Percentiles rank a stretch among this genome's conserved stretches.
phyloP scores from a whole-genome alignment of 129 eudicot genomes.

The Deinandra increscens region DNA sequence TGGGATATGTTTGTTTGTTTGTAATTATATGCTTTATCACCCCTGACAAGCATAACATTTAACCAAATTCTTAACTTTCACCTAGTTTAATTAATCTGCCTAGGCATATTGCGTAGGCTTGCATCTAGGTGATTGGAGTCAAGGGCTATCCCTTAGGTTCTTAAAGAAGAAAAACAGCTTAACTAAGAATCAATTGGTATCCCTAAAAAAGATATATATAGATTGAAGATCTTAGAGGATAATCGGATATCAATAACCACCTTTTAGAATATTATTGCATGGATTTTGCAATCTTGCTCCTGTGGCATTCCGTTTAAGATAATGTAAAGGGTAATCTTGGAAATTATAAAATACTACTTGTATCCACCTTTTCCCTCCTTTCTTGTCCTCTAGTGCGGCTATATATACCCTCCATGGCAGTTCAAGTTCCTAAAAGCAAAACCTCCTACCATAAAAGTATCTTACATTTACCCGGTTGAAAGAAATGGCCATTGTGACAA shows the following conservation, averaged over 20 bases:
- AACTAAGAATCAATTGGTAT: slow-evolving; percentile 14
- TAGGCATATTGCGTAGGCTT: slow-evolving; percentile 16
- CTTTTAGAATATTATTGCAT: slow-evolving; percentile 22
- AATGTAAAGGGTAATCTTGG: slow-evolving; percentile 13
- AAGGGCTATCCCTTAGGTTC: slow-evolving; percentile 8
- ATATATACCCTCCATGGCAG: slow-evolving; percentile 30
- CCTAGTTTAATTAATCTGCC: slow-evolving; percentile 1
- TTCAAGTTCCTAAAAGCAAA: slow-evolving; percentile 30
- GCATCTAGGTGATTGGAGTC: slow-evolving; percentile 16
- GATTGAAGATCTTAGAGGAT: slow-evolving; percentile 3
- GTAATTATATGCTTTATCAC: slow-evolving; percentile 19
- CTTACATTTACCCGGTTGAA: not conserved
- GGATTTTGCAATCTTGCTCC: slow-evolving; percentile 7
- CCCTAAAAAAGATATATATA: not conserved
- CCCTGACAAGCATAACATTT: slow-evolving; percentile 4
- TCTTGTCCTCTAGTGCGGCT: slow-evolving; percentile 27
- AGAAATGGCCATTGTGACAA: slow-evolving; percentile 37
- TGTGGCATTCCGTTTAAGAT: slow-evolving; percentile 24
- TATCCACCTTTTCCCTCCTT: slow-evolving; percentile 23
- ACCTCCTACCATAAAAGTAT: not conserved
- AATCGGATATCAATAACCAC: slow-evolving; percentile 20
- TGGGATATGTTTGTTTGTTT: too few species aligned
- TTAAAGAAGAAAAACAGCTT: not conserved
- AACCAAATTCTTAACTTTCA: not conserved
- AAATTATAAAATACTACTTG: slow-evolving; percentile 17